A percentile compares a stretch with the other conserved stretches of the same genome.
Conservation (phyloP, 352 stramenopile species). For the Achlya hypogyna region DNA sequence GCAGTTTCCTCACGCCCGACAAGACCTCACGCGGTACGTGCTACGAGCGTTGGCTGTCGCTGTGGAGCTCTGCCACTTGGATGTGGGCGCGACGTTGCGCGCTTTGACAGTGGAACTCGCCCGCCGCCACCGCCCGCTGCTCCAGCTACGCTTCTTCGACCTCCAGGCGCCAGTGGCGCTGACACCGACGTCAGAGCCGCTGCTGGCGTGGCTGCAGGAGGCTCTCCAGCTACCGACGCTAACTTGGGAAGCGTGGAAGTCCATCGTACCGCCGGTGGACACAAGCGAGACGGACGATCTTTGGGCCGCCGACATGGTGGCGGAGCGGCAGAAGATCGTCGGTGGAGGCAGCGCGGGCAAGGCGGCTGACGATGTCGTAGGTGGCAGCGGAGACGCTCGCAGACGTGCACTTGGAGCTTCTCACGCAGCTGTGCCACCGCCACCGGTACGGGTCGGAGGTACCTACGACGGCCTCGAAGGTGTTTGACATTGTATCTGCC, state of each 20-base stretch:
- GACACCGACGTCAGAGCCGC: not conserved
- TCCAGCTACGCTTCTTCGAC: constrained; percentile 7
- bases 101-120: not conserved
- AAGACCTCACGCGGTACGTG: not conserved
- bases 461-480: not conserved
- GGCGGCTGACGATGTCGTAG: not conserved
- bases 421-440: not conserved
- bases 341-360: not conserved
- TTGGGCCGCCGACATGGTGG: not conserved
- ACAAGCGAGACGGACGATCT: not conserved
- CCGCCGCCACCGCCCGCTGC: not conserved
- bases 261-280: not conserved
- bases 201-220: not conserved
- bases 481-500: not conserved
- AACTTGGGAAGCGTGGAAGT: not conserved
- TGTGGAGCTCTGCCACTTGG: not conserved
- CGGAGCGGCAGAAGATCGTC: not conserved
- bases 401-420: constrained; percentile 4
- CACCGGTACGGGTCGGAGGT: not conserved
- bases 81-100: not conserved
- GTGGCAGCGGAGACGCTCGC: not conserved
- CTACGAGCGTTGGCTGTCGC: not conserved
- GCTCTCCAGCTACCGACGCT: not conserved
- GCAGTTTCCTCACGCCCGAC: constrained; percentile 1
- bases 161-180: not conserved